Percentiles rank a stretch among this genome's conserved stretches.
Conservation (phyloP, 1,139 yeast species). For the Zygosaccharomyces pseudobailii region DNA sequence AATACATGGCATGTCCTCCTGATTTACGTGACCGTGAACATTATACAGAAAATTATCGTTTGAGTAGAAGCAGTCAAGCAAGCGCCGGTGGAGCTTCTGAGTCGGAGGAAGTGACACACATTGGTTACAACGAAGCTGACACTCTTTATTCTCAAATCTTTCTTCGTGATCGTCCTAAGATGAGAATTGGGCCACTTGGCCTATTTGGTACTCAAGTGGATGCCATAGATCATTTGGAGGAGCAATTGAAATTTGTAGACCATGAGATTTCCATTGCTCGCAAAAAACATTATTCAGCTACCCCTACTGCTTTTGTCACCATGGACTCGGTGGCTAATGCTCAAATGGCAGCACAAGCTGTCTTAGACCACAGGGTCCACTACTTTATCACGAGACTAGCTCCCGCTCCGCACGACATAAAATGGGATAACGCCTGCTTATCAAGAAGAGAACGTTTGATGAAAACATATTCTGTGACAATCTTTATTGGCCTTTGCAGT, state of each 20-base stretch:
- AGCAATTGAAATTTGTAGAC: slow-evolving; percentile 54
- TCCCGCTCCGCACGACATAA: slow-evolving; percentile 77
- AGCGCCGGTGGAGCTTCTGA: slow-evolving; percentile 3
- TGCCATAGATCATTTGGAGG: slow-evolving; percentile 59
- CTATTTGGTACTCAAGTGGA: slow-evolving; percentile 54
- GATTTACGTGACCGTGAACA: slow-evolving; percentile 21
- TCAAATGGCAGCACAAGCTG: slow-evolving; percentile 83
- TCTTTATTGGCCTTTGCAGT: slow-evolving; percentile 57
- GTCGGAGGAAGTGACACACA: slow-evolving; percentile 4
- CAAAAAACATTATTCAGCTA: slow-evolving; percentile 58
- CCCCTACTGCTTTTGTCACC: slow-evolving; percentile 72
- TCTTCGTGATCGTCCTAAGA: slow-evolving; percentile 44
- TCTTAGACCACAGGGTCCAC: slow-evolving; percentile 70
- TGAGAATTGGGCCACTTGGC: slow-evolving; percentile 49
- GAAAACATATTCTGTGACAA: slow-evolving; percentile 57
- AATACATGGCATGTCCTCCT: slow-evolving; percentile 65
- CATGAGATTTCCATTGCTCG: slow-evolving; percentile 57
- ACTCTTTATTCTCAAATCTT: slow-evolving; percentile 25
- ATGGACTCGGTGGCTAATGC: slow-evolving; percentile 84
- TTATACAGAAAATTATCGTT: slow-evolving; percentile 23
- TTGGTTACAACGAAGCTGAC: slow-evolving; percentile 30
- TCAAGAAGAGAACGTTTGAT: slow-evolving; percentile 51
- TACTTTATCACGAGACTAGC: slow-evolving; percentile 66
- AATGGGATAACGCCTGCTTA: slow-evolving; percentile 67
- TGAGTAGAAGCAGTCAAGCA: slow-evolving; percentile 15